phyloP scores from a whole-genome alignment of 805 yeast species.

The Ogataea saltuana region DNA sequence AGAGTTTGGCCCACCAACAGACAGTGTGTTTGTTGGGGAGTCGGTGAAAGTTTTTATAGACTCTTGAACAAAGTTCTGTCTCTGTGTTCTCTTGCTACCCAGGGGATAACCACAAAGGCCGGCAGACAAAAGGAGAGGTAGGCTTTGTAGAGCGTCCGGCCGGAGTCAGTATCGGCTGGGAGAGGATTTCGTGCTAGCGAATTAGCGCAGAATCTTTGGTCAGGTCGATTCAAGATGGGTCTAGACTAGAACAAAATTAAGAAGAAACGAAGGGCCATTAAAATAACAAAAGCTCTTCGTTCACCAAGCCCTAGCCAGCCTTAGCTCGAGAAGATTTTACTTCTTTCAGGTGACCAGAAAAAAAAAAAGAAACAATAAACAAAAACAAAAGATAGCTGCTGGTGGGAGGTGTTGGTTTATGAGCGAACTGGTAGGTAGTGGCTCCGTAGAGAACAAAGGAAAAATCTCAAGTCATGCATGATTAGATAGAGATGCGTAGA shows the following conservation, averaged over 20 bases:
- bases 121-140: not conserved
- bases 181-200: not conserved
- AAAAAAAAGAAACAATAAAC: constrained; percentile 7
- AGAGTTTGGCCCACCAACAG: too few species aligned
- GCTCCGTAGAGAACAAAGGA: too few species aligned
- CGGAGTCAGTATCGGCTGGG: not conserved
- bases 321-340: constrained; percentile 7
- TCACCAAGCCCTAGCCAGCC: not conserved
- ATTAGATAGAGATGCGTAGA: not conserved
- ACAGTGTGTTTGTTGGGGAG: too few species aligned
- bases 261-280: not conserved
- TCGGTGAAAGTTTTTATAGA: too few species aligned
- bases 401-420: constrained; percentile 7
- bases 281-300: not conserved
- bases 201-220: not conserved
- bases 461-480: not conserved
- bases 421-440: not conserved
- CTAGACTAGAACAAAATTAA: not conserved
- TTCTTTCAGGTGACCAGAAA: not conserved
- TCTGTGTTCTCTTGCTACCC: too few species aligned
- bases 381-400: constrained; percentile 1
- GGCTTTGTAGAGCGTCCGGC: too few species aligned
- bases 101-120: not conserved
- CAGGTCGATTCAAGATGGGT: not conserved
- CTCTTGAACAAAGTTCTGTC: too few species aligned